Percentiles rank a stretch among this genome's conserved stretches.
Conservation (phyloP, 2,329 filamentous ascomycete species). For the Gnomoniopsis smithogilvyi region DNA sequence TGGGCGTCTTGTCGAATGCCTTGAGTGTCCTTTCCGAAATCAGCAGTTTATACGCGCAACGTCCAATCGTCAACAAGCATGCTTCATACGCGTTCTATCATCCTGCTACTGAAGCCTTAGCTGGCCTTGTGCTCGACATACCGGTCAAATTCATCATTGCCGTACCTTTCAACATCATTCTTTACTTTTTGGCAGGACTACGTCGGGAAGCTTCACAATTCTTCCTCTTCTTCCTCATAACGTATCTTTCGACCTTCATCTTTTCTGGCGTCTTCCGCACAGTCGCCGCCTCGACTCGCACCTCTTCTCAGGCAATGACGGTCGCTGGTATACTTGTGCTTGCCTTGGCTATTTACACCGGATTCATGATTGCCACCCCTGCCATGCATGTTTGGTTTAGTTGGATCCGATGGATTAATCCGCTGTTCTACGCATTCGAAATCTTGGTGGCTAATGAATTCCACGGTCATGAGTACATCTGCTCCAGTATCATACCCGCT, state of each 20-base stretch:
- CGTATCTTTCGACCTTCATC: conserved; percentile 63
- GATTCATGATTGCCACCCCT: conserved; percentile 47
- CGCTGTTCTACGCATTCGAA: conserved; percentile 51
- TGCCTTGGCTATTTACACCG: conserved; percentile 58
- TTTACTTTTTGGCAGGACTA: conserved; percentile 56
- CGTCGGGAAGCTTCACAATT: conserved; percentile 62
- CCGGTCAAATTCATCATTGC: conserved; percentile 54
- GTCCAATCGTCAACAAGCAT: conserved; percentile 48
- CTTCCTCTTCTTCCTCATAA: conserved; percentile 74
- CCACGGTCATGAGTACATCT: not conserved
- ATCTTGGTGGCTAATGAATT: conserved; percentile 35
- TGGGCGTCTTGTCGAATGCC: conserved; percentile 39
- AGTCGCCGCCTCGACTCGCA: conserved; percentile 67
- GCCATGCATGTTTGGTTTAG: conserved; percentile 70
- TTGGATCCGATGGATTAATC: conserved; percentile 76
- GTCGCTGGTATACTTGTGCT: conserved; percentile 53
- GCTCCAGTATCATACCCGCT: conserved; percentile 41
- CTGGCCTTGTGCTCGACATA: conserved; percentile 52
- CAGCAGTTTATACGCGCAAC: conserved; percentile 39
- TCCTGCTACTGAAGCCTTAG: conserved; percentile 50
- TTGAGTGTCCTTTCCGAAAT: conserved; percentile 44
- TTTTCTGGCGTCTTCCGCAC: conserved; percentile 77
- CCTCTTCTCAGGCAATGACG: conserved; percentile 56
- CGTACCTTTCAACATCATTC: conserved; percentile 49
- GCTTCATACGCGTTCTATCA: conserved; percentile 49